Base-by-base conservation (phyloP, 371 early-diverging fungal species). In the Mucor indicus region DNA sequence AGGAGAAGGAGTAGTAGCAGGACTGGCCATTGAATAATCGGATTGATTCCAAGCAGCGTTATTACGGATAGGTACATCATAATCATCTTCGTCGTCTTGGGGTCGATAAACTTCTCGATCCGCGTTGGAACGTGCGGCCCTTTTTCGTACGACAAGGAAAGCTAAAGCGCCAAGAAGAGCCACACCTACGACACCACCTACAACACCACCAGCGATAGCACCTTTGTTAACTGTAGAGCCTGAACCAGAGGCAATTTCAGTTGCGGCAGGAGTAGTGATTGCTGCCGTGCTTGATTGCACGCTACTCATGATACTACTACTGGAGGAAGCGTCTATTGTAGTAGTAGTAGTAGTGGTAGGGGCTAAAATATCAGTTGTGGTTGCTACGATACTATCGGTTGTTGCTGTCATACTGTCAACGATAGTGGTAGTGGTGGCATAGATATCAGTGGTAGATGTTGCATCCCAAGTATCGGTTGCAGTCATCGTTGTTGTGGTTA, bases 41-140 rank as follows among this genome's bases (percentile, higher is more conserved):
- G n/a, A n/a, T n/a, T n/a, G n/a, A n/a, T n/a, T n/a, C n/a, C n/a
- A n/a, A n/a, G n/a, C n/a, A n/a, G n/a, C n/a, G n/a, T n/a, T n/a
- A n/a, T n/a, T n/a, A n/a, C n/a, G n/a, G n/a, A n/a, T n/a, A n/a
- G n/a, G n/a, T n/a, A n/a, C n/a, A n/a, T n/a, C n/a, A n/a, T 33
- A 7, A 15, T 62, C 65, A 13, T 65, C 60, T 20, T 55, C 54
- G 33, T 57, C 57, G 27, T 50, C 33, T 33, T 64, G 43, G 20
- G 70, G 70, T 22, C 45, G 44, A 27, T 60, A 69, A 12, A 54
- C 55, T 48, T 69, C 70, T 20, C 54, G 56, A 30, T 67, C 64
- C 19, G 42, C 50, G 9, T 47, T 45, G 12, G 50, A 46, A 32
- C 45, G 46, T 17, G 22, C 38, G 2, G 24, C 37, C 22, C 38